phyloP scores from a whole-genome alignment of 805 yeast species.

The Priceomyces castillae region DNA sequence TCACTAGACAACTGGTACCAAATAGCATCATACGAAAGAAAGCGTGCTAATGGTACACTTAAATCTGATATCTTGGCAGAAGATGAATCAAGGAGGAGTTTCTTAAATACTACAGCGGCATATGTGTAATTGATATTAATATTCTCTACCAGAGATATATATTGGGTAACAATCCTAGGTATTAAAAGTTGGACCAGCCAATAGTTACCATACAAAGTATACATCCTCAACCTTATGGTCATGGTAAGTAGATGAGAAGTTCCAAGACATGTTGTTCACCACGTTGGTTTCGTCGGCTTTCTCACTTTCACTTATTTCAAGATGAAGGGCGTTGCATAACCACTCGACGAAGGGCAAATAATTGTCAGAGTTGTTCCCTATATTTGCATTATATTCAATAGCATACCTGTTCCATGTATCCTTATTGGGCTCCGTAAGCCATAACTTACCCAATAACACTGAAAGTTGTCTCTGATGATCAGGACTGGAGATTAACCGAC shows the following conservation, averaged over 20 bases:
- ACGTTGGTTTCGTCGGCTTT: constrained; percentile 2
- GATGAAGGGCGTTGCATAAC: constrained; percentile 15
- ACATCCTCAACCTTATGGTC: constrained; percentile 10
- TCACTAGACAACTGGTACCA: not conserved
- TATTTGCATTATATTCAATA: constrained; percentile 21
- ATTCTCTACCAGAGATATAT: not conserved
- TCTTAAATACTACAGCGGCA: not conserved
- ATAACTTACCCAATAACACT: constrained; percentile 19
- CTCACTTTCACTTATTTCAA: not conserved
- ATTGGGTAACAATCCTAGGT: not conserved
- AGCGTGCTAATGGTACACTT: not conserved
- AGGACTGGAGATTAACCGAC: constrained; percentile 18
- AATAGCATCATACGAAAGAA: not conserved
- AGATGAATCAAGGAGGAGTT: not conserved
- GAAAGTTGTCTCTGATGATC: constrained; percentile 25
- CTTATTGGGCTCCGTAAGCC: constrained; percentile 25
- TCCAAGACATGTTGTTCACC: constrained; percentile 8
- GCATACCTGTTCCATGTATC: constrained; percentile 30
- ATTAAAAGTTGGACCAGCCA: not conserved
- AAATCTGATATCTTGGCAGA: not conserved
- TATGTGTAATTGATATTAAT: not conserved
- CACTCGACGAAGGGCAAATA: constrained; percentile 17
- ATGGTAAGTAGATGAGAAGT: constrained; percentile 5
- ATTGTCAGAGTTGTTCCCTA: not conserved
- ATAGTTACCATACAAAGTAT: constrained; percentile 5